phyloP scores from a whole-genome alignment of 2,329 filamentous ascomycete species.

The Fusarium verticillioides region DNA sequence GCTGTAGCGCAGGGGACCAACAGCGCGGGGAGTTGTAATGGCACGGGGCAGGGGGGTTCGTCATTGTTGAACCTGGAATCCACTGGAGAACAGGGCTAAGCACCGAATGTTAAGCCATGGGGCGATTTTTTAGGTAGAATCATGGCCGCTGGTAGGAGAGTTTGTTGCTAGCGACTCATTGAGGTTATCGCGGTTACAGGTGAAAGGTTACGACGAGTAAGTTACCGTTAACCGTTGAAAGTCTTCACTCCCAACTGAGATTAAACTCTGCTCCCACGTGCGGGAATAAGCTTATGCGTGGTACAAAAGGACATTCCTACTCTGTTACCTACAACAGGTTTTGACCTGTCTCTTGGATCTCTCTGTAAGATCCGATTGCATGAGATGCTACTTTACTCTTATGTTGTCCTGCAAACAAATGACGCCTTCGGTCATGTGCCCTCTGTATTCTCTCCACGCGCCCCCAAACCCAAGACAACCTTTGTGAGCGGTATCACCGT shows the following conservation, averaged over 20 bases:
- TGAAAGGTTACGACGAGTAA: not conserved
- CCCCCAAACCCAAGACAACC: constrained; percentile 18
- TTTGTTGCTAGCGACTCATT: not conserved
- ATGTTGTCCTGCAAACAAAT: constrained; percentile 27
- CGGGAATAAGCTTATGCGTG: not conserved
- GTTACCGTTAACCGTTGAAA: not conserved
- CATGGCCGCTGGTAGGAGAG: not conserved
- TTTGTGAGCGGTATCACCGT: constrained; percentile 19
- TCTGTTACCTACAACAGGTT: constrained; percentile 6
- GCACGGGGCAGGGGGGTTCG: constrained; percentile 25
- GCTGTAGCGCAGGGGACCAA: constrained; percentile 32
- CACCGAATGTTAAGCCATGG: not conserved
- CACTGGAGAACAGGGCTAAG: constrained; percentile 4
- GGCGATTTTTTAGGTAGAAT: not conserved
- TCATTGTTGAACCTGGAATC: constrained; percentile 20
- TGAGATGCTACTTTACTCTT: constrained; percentile 7
- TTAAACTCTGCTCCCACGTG: not conserved
- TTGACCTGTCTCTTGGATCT: constrained; percentile 10
- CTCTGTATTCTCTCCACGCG: constrained; percentile 30
- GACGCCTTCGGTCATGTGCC: constrained; percentile 41
- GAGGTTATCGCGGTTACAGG: constrained; percentile 24
- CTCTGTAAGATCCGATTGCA: constrained; percentile 26
- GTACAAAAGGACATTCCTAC: constrained; percentile 4
- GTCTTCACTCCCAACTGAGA: not conserved
- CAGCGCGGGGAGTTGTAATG: constrained; percentile 30